Base-by-base conservation (phyloP, 371 early-diverging fungal species). In the Mortierella sp. region DNA sequence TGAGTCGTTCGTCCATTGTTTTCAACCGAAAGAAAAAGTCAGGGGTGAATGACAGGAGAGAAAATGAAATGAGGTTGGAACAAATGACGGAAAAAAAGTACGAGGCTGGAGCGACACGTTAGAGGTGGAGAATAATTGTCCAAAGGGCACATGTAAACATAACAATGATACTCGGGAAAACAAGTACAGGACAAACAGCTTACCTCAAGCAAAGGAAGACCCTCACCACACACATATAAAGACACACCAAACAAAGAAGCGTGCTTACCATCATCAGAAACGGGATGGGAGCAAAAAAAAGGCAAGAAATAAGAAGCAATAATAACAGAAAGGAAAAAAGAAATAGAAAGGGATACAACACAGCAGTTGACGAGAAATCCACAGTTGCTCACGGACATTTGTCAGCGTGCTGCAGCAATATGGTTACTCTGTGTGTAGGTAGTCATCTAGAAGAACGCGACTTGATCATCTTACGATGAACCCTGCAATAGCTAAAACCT, bases 351-450 rank as follows among this genome's bases (percentile, higher is more conserved):
- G n/a, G 43, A 44, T 41, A 29, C 70, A 70, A 70, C 43, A 70
- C 27, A 70, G 71, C 71, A 18, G 43, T 38, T 63, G 32, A 18
- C 5, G 35, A 63, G 63, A 18, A 32, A 63, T 7, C 21, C 29
- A 35, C 35, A 63, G 51, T 18, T 63, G 63, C 63, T 63, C 63
- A 63, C 63, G 63, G 63, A 35, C 63, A 63, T 63, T 44, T 70
- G 71, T 70, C 44, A 43, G 71, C 44, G 38, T 70, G 12, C 27
- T 24, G 18, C 29, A 44, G 44, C 43, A 70, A 44, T 6, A 70
- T 35, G 63, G 21, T 6, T 51, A 5, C 51, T 51, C 51, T 51
- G 51, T 21, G 21, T 16, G 51, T 51, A 21, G 18, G 51, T 21
- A 51, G 51, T 2, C 16, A 6, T 51, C 21, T 51, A 51, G 48